Base-by-base conservation (phyloP, 176 grass and related monocot species). In the Avena eriantha region DNA sequence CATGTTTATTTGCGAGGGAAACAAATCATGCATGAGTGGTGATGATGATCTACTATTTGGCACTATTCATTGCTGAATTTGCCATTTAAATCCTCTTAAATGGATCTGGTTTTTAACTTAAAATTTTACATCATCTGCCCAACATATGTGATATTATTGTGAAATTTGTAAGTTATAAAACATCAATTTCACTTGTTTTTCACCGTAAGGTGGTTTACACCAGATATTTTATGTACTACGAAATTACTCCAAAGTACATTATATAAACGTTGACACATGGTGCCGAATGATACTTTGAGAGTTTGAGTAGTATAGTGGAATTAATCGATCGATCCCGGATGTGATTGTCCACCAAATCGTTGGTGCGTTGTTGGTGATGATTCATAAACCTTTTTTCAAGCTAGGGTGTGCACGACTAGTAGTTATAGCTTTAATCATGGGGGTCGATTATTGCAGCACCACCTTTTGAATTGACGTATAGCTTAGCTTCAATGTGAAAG, bases 311-410 rank as follows among this genome's bases (percentile, higher is more conserved):
- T 7, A 4, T 29, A 50, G 1, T 5, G 13, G 64, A 34, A 29
- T 29, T 29, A 17, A 67, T 17, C 26, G 21, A 46, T n/a, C 13
- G 14, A 14, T 50, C 0, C 0, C 73, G 9, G 49, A 55, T 24
- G 54, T 72, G 88, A 90, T 90, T 71, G 16, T 7, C 51, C 83
- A 68, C 88, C 83, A 43, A 86, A 86, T 77, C 2, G 79, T 57
- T 67, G 76, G 33, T 79, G 49, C 16, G 23, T 3, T 33, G 66
- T 4, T 3, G 3, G 39, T 41, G 19, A 18, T 21, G 35, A 48
- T 60, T 6, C 31, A 13, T 33, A 23, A 2, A 33, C 26, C 26
- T 66, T 65, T 65, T 65, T 31, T 65, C 11, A 65, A 65, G 24
- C 39, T 41, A 41, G 12, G 14, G 1, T 2, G 5, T 69, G 33